Evolutionary conservation across 2,329 filamentous ascomycete genomes (phyloP), one percentile per base, ranked within the genome.

Genomic region (Ramichloridium luteum): DNA sequence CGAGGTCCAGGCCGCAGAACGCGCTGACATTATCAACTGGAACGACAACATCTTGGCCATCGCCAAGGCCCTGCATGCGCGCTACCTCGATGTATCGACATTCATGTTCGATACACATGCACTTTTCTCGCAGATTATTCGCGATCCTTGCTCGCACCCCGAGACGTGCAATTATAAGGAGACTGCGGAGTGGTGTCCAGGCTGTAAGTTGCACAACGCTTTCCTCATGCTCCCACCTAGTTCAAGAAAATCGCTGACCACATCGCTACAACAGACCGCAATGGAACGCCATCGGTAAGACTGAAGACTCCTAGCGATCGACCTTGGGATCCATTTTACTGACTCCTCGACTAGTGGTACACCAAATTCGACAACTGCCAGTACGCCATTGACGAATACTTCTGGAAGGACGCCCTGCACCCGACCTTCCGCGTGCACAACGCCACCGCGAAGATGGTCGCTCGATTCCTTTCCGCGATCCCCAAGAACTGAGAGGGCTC

Each of bases 381-480:
- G 2, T 51, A 70, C 27, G 56, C 68, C 0, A 70, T 75, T 3
- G 68, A 77, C 46, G 56, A 77, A 53, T 77, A 77, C 48, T 67
- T 77, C 43, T 78, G 73, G 74, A 55, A 77, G 16, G 77, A 78
- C 43, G 60, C 52, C 23, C 49, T 78, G 40, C 74, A 78, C 46
- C 74, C 74, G n/a, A 77, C 73, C 0, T 73, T 68, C 47, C 64
- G 70, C 0, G 64, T 77, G 32, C 72, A 77, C 40, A 68, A 75
- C 31, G 67, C 67, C 4, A 64, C 74, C 5, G 74, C 73, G 1
- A 54, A 67, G 35, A 50, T 57, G 30, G 54, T 74, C 25, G 59
- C 61, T n/a, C 20, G n/a, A 8, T 23, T 23, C 20, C 20, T 23
- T 8, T 8, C 8, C 8, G n/a, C 8, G 8, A 23, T 23, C n/a